Conservation (phyloP, 805 yeast genomes). For the Saccharomycopsis lassenensis region DNA sequence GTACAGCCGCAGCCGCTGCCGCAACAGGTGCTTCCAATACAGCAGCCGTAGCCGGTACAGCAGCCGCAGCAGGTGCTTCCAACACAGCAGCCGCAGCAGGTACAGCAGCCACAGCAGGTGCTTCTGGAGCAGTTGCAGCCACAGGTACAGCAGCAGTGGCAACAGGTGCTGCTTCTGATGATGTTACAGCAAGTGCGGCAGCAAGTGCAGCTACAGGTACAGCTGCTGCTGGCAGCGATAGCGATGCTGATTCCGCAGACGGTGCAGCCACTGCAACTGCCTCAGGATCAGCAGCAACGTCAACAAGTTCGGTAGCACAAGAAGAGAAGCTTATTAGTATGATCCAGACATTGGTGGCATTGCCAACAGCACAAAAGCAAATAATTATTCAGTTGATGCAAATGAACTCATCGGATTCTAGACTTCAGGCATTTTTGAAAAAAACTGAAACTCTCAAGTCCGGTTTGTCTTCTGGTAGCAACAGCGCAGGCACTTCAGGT, state of each 20-base stretch:
- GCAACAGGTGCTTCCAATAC: background rate
- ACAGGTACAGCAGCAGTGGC: background rate
- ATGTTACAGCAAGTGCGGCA: background rate
- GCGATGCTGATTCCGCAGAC: conserved; percentile 3
- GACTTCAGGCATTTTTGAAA: too few relatives aligned
- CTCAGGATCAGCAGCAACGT: background rate
- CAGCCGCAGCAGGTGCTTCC: too few relatives aligned
- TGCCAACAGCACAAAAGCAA: too few relatives aligned
- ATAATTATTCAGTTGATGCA: too few relatives aligned
- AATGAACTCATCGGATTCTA: too few relatives aligned
- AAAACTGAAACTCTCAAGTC: too few relatives aligned
- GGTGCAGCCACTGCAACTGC: background rate
- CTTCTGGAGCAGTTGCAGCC: background rate
- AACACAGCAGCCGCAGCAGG: too few relatives aligned
- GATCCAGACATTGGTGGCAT: too few relatives aligned
- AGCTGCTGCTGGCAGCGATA: background rate
- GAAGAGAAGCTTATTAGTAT: too few relatives aligned
- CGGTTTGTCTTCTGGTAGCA: too few relatives aligned
- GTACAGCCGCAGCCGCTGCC: background rate
- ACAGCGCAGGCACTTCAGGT: too few relatives aligned
- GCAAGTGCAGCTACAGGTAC: background rate
- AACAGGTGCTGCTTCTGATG: background rate
- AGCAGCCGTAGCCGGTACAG: background rate
- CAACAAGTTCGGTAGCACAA: background rate
- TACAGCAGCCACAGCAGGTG: background rate